These are phyloP conservation scores for Aspergillus amoenus DNA, from an alignment of 2,329 filamentous ascomycete genomes.

Conservation along the genomic window DNA sequence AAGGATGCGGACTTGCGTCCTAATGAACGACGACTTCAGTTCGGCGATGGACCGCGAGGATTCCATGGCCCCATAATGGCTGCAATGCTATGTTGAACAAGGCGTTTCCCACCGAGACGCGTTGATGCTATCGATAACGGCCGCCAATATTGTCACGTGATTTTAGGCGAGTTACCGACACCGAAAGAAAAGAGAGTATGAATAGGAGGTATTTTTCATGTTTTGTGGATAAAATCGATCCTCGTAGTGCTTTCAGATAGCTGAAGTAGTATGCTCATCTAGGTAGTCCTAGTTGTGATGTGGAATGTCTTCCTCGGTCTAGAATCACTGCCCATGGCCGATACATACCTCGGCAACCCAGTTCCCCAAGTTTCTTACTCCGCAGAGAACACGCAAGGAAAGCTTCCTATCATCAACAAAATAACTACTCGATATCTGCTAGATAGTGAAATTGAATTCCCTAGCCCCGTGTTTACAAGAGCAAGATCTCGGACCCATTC, in stretches of 20 bases:
- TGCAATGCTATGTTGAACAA: neutral
- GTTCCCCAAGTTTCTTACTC: conserved; percentile 4
- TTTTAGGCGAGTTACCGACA: neutral
- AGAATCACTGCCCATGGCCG: conserved; percentile 1
- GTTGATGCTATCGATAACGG: conserved; percentile 14
- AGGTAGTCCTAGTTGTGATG: neutral
- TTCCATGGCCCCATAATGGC: conserved; percentile 35
- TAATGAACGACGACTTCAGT: conserved; percentile 52
- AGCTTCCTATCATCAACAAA: neutral
- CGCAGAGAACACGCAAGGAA: conserved; percentile 4
- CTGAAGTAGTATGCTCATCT: neutral
- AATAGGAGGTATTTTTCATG: neutral
- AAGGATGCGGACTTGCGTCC: conserved; percentile 52
- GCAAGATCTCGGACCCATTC: neutral
- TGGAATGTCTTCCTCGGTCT: conserved; percentile 7
- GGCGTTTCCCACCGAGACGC: neutral
- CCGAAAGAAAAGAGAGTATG: neutral
- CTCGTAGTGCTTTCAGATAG: no score
- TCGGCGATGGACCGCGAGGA: conserved; percentile 48
- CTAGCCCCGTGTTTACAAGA: neutral
- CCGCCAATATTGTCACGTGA: conserved; percentile 13
- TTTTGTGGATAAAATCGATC: neutral
- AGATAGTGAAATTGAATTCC: neutral
- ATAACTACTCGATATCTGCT: neutral
- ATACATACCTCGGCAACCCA: conserved; percentile 13